Evolutionary conservation across 1,139 yeast genomes (phyloP).

Genomic region (Taphrina pruni): DNA sequence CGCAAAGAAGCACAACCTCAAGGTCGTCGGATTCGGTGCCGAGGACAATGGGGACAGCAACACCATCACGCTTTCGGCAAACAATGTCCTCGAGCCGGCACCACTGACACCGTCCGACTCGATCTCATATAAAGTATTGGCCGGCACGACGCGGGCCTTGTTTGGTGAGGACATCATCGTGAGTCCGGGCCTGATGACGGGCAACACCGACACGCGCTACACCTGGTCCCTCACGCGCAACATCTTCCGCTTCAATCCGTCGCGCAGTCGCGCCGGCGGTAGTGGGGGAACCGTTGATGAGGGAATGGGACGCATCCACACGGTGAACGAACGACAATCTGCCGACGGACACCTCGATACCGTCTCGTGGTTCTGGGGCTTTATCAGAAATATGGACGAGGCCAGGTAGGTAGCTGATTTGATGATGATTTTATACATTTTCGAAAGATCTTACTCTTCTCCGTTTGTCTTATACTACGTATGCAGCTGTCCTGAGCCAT

Average conservation of each 20-base stretch:
- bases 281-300: slow-evolving; percentile 18
- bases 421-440: background rate
- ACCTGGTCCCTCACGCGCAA: slow-evolving; percentile 60
- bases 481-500: no score
- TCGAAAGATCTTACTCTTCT: no score
- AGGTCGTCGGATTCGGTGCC: slow-evolving; percentile 55
- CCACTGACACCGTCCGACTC: slow-evolving; percentile 62
- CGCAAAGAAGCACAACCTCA: slow-evolving; percentile 59
- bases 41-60: slow-evolving; percentile 44
- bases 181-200: slow-evolving; percentile 73
- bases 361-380: slow-evolving; percentile 66
- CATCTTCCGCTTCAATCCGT: slow-evolving; percentile 70
- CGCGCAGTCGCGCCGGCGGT: slow-evolving; percentile 37
- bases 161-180: slow-evolving; percentile 63
- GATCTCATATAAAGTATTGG: slow-evolving; percentile 54
- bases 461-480: no score
- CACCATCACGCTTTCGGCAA: slow-evolving; percentile 40
- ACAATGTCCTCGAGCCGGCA: slow-evolving; percentile 59
- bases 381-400: slow-evolving; percentile 53
- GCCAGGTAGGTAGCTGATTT: slow-evolving; percentile 1
- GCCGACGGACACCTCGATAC: slow-evolving; percentile 63
- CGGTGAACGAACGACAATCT: slow-evolving; percentile 64
- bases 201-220: slow-evolving; percentile 74
- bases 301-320: slow-evolving; percentile 54
- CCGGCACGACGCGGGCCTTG: slow-evolving; percentile 64